Conservation (phyloP, 2,329 filamentous ascomycete genomes). For the Zasmidium citrigriseum region DNA sequence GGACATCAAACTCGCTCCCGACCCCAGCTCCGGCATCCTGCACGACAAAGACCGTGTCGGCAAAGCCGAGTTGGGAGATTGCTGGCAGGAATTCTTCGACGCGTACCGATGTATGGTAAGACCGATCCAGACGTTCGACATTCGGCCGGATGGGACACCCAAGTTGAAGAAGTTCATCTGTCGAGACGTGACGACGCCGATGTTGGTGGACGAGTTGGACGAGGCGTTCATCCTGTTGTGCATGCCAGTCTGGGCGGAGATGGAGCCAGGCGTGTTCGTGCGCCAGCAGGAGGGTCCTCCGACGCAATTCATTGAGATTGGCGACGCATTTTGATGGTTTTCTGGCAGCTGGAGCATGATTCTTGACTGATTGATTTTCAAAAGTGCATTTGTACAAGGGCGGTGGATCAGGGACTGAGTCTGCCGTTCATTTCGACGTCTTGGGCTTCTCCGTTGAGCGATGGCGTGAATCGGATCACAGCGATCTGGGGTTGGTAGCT, state of each 20-base stretch:
- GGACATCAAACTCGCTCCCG: conserved; percentile 45
- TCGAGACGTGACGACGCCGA: conserved; percentile 24
- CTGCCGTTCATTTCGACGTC: conserved; percentile 5
- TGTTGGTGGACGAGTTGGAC: conserved; percentile 28
- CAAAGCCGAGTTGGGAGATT: conserved; percentile 44
- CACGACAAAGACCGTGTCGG: conserved; percentile 40
- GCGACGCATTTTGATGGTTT: too few relatives aligned
- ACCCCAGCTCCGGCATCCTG: conserved; percentile 41
- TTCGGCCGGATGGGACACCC: conserved; percentile 12
- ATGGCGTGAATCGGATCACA: conserved; percentile 23
- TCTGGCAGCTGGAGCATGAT: too few relatives aligned
- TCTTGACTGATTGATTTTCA: not conserved
- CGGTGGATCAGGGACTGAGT: conserved; percentile 5
- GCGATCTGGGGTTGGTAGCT: conserved; percentile 15
- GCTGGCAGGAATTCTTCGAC: conserved; percentile 36
- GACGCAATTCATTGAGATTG: not conserved
- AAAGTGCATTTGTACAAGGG: not conserved
- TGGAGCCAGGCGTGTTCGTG: conserved; percentile 25
- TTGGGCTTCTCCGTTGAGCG: conserved; percentile 4
- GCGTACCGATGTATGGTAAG: conserved; percentile 24
- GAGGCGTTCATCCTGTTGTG: conserved; percentile 28
- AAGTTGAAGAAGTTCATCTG: conserved; percentile 29
- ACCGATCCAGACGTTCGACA: conserved; percentile 16
- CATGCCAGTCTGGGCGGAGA: conserved; percentile 32
- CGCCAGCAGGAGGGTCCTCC: conserved; percentile 9